Evolutionary conservation across 225 moss, liverwort and hornwort genomes (phyloP), one percentile per base, ranked within the genome.

Genomic region (Ulota crispa): DNA sequence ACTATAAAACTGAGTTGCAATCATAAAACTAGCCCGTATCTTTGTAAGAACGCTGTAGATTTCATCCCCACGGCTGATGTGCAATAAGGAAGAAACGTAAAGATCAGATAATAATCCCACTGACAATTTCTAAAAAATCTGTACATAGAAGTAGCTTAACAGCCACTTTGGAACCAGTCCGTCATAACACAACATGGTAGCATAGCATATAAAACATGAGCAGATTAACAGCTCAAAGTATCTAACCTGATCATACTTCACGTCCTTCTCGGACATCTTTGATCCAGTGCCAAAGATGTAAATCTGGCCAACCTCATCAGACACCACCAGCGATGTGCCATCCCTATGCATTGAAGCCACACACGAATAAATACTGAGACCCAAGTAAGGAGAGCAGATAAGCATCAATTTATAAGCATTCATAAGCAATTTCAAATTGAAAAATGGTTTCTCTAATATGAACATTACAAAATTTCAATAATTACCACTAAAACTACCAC

Each of bases 291-390:
- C 93, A 84, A 99, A 99, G 28, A 99, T 92, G 76, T 99, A 96
- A 26, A 99, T 96, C 86, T 99, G 99, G 76, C 99, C 99, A 80
- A 96, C 99, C 93, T 99, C 99, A 78, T 99, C 99, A 72, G 99
- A 94, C 52, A 99, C 99, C 81, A 99, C 96, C 77, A 99, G 81
- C 2, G 99, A 99, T 64, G 99, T 89, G 65, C 99, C 99, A 85
- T 99, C 99, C 78, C 98, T 99, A 93, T 39, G 76, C 67, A 53
- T 92, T 18, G 59, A 69, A 78, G 47, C 63, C 85, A 80, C 53
- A 73, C 30, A 65, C n/a, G 16, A 76, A 76, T 63, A 77, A 77
- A 47, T 39, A 60, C 24, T 60, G 41, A 16, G 18, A 69, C 80
- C 14, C 65, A 61, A 14, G 31, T 15, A 52, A 62, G 34, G 54